A percentile compares a stretch with the other conserved stretches of the same genome.
These are phyloP conservation scores for Marasmius fiardii DNA, from an alignment of 1,284 basidiomycete species.

Conservation along the genomic window DNA sequence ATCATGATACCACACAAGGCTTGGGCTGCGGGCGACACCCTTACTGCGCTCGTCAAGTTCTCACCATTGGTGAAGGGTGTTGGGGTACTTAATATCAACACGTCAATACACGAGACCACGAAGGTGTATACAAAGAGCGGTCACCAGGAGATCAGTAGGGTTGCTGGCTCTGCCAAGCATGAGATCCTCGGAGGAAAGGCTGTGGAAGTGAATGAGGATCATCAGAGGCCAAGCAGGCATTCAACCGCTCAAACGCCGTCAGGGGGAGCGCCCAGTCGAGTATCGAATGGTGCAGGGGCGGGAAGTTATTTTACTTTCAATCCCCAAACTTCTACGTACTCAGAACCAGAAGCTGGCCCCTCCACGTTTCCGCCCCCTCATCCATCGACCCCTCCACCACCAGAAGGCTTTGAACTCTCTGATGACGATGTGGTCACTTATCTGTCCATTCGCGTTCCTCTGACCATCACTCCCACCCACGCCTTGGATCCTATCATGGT, in stretches of 20 bases:
- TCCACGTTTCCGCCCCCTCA: constrained; percentile 13
- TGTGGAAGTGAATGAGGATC: constrained; percentile 39
- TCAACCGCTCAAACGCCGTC: constrained; percentile 12
- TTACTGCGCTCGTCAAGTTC: constrained; percentile 84
- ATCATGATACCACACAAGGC: constrained; percentile 87
- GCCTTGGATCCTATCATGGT: constrained; percentile 69
- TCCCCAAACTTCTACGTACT: constrained; percentile 10
- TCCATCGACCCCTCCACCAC: constrained; percentile 5
- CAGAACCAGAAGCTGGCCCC: constrained; percentile 12
- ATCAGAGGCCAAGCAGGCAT: constrained; percentile 17
- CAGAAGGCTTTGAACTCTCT: constrained; percentile 17
- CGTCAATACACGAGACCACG: constrained; percentile 74
- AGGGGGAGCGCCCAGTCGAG: constrained; percentile 21
- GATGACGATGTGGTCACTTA: constrained; percentile 46
- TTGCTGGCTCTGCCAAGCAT: constrained; percentile 65
- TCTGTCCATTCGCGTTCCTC: constrained; percentile 44
- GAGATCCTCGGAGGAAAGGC: constrained; percentile 67
- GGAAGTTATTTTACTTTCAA: constrained; percentile 18
- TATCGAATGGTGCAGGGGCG: constrained; percentile 14
- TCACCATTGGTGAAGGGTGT: constrained; percentile 85
- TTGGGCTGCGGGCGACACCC: constrained; percentile 84
- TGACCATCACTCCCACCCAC: constrained; percentile 61
- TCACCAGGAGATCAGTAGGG: constrained; percentile 59
- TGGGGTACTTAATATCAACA: constrained; percentile 63
- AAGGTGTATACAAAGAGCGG: constrained; percentile 58